phyloP scores from a whole-genome alignment of 225 moss, liverwort and hornwort species.

The Thuidium tamariscinum region DNA sequence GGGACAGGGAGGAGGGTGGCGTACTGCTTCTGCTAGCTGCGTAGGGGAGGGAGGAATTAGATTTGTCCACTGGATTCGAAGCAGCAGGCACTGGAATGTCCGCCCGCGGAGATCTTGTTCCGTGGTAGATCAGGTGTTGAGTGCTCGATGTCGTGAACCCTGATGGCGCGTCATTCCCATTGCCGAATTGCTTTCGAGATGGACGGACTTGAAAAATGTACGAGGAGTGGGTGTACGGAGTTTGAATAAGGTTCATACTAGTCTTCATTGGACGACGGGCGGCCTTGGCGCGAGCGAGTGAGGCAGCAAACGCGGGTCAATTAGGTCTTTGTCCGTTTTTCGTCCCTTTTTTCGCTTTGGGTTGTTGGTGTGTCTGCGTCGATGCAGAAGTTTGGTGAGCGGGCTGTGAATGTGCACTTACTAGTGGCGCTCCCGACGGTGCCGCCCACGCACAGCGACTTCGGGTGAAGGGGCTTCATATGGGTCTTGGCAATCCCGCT shows the following conservation, averaged over 20 bases:
- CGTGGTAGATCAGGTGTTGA: not conserved
- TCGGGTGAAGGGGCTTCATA: not conserved
- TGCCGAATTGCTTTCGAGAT: not conserved
- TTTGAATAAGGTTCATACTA: not conserved
- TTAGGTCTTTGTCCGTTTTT: not conserved
- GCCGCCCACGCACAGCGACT: conserved; percentile 11
- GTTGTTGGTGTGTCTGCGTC: not conserved
- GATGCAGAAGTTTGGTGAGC: conserved; percentile 15
- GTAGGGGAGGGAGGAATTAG: not conserved
- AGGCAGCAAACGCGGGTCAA: not conserved
- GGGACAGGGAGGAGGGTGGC: not conserved
- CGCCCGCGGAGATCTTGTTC: not conserved
- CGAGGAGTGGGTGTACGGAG: not conserved
- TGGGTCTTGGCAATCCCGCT: not conserved
- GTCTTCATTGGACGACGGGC: not conserved
- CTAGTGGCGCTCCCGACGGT: conserved; percentile 1
- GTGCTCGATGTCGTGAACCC: not conserved
- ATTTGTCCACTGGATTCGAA: not conserved
- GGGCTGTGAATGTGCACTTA: not conserved
- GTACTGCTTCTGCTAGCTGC: not conserved
- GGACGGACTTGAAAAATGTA: not conserved
- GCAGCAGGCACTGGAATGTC: not conserved
- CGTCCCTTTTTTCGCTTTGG: not conserved
- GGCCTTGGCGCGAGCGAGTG: not conserved
- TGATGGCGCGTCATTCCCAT: not conserved